A percentile compares a stretch with the other conserved stretches of the same genome.
phyloP scores from a whole-genome alignment of 2,329 filamentous ascomycete species.

The Coniochaeta sp. region DNA sequence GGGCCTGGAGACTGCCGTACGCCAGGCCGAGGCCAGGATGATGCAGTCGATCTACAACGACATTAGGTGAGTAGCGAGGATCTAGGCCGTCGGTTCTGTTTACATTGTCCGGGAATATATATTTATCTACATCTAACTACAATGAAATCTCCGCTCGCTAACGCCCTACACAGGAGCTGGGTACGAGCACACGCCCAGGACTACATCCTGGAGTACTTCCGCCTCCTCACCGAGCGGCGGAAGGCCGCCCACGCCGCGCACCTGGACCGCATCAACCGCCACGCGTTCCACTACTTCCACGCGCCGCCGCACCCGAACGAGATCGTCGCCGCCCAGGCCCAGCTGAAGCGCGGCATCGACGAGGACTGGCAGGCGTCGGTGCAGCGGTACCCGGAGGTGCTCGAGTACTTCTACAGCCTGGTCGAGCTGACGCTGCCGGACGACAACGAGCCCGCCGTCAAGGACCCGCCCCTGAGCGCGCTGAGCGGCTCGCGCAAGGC shows the following conservation, averaged over 20 bases:
- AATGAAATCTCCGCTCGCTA: background rate
- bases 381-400: slow-evolving; percentile 70
- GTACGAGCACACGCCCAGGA: slow-evolving; percentile 59
- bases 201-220: slow-evolving; percentile 61
- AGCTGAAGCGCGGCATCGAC: slow-evolving; percentile 67
- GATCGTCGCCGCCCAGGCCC: slow-evolving; percentile 55
- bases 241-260: slow-evolving; percentile 49
- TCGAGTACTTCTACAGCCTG: slow-evolving; percentile 72
- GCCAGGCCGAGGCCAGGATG: slow-evolving; percentile 56
- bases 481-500: slow-evolving; percentile 41
- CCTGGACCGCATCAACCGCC: slow-evolving; percentile 46
- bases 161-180: slow-evolving; percentile 43
- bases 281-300: slow-evolving; percentile 51
- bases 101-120: too few species aligned
- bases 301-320: slow-evolving; percentile 52
- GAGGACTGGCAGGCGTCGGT: slow-evolving; percentile 73
- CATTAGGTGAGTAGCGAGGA: slow-evolving; percentile 59
- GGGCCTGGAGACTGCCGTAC: slow-evolving; percentile 54
- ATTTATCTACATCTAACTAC: too few species aligned
- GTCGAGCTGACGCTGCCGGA: slow-evolving; percentile 59
- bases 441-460: slow-evolving; percentile 53
- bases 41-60: slow-evolving; percentile 56
- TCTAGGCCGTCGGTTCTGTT: too few species aligned
- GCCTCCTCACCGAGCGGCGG: slow-evolving; percentile 52
- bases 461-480: slow-evolving; percentile 52